Evolutionary conservation across 306 rosid genomes (phyloP).

Genomic region (Cucumis melo): DNA sequence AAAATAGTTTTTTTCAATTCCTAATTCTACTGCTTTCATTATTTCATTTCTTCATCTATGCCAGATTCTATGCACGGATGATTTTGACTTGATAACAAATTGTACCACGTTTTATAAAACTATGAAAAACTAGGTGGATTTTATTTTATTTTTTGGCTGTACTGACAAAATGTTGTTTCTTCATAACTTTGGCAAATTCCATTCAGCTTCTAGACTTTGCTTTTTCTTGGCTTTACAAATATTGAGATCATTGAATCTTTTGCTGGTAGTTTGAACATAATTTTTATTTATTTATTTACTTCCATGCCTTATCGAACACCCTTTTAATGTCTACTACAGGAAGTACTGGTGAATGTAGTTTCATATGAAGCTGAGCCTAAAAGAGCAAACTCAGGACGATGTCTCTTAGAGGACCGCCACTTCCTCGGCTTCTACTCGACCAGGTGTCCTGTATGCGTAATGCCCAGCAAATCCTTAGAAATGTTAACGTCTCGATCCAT

Average conservation of each 20-base stretch:
- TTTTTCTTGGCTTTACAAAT: too few relatives aligned
- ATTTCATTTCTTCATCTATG: too few relatives aligned
- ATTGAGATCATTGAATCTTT: neutral
- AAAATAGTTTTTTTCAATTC: too few relatives aligned
- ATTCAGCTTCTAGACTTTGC: too few relatives aligned
- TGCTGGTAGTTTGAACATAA: neutral
- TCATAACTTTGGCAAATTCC: too few relatives aligned
- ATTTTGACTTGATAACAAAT: too few relatives aligned
- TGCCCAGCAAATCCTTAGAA: slow-evolving; percentile 66
- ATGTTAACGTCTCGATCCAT: slow-evolving; percentile 61
- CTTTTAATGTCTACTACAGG: neutral
- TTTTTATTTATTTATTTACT: neutral
- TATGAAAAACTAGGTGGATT: too few relatives aligned
- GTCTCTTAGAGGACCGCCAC: slow-evolving; percentile 38
- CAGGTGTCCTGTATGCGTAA: slow-evolving; percentile 87
- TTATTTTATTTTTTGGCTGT: too few relatives aligned
- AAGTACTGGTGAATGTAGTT: neutral
- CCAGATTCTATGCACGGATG: too few relatives aligned
- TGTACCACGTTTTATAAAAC: too few relatives aligned
- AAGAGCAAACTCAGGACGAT: slow-evolving; percentile 9
- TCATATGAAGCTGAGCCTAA: neutral
- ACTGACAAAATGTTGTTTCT: too few relatives aligned
- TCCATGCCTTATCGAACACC: neutral
- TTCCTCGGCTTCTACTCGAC: slow-evolving; percentile 66
- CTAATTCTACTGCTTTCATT: too few relatives aligned